phyloP scores from a whole-genome alignment of 805 yeast species.

The Ogataea sp. region DNA sequence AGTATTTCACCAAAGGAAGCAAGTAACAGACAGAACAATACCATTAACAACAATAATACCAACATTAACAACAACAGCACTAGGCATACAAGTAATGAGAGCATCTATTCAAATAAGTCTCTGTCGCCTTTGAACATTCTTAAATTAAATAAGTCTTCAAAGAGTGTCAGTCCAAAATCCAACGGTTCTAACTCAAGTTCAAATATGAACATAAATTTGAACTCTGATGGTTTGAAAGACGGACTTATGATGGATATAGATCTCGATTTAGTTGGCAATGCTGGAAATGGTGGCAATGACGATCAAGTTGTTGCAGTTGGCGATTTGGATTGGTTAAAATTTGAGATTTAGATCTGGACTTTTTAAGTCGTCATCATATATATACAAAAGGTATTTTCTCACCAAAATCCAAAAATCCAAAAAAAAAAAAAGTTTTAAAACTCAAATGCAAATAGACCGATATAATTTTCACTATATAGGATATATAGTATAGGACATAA shows the following conservation, averaged over 20 bases:
- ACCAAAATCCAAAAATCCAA: not conserved
- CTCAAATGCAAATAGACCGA: too few species aligned
- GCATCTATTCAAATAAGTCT: not conserved
- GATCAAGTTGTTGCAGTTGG: slow-evolving; percentile 5
- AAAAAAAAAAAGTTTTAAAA: too few species aligned
- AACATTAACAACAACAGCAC: not conserved
- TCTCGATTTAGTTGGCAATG: too few species aligned
- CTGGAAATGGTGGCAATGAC: too few species aligned
- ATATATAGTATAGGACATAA: too few species aligned
- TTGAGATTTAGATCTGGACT: slow-evolving; percentile 17
- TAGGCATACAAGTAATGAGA: not conserved
- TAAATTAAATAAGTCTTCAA: too few species aligned
- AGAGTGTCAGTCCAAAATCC: too few species aligned
- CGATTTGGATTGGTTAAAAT: slow-evolving; percentile 28
- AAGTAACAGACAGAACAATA: not conserved
- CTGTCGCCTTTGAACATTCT: not conserved
- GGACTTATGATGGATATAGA: too few species aligned
- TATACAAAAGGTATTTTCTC: too few species aligned
- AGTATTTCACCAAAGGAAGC: not conserved
- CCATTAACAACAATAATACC: not conserved
- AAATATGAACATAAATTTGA: not conserved
- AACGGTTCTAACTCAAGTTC: too few species aligned
- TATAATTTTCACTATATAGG: too few species aligned
- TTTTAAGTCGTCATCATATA: not conserved
- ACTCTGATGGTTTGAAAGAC: not conserved